phyloP scores from a whole-genome alignment of 257 asterid genomes.

The Linderniella brevidens region DNA sequence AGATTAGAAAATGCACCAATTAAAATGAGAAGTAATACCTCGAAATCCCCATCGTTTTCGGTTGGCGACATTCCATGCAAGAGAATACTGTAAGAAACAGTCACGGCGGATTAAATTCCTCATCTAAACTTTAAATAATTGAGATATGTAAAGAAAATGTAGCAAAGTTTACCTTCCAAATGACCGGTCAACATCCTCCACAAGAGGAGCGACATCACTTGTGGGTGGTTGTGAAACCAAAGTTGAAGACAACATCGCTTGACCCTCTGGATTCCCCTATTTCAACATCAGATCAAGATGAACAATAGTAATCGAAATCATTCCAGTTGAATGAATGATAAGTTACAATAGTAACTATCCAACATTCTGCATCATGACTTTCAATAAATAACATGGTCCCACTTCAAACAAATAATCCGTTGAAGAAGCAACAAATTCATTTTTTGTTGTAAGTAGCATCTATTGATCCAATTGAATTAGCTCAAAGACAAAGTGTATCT shows the following conservation, averaged over 20 bases:
- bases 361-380: no score
- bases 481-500: no score
- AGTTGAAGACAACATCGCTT: constrained; percentile 80
- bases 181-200: constrained; percentile 86
- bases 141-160: constrained; percentile 10
- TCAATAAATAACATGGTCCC: no score
- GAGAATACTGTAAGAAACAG: constrained; percentile 58
- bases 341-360: neutral
- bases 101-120: neutral
- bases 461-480: no score
- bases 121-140: neutral
- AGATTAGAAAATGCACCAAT: constrained; percentile 1
- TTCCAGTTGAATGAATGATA: neutral
- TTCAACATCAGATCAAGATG: neutral
- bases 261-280: constrained; percentile 84
- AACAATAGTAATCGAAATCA: neutral
- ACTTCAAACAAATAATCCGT: no score
- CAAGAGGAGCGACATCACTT: constrained; percentile 48
- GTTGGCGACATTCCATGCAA: constrained; percentile 69
- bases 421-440: no score
- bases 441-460: no score
- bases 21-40: constrained; percentile 32
- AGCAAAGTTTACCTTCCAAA: constrained; percentile 60
- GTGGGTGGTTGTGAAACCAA: constrained; percentile 64
- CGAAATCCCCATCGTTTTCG: constrained; percentile 85